Conservation (phyloP, 1,139 yeast species). For the Candida tetrigidarum region DNA sequence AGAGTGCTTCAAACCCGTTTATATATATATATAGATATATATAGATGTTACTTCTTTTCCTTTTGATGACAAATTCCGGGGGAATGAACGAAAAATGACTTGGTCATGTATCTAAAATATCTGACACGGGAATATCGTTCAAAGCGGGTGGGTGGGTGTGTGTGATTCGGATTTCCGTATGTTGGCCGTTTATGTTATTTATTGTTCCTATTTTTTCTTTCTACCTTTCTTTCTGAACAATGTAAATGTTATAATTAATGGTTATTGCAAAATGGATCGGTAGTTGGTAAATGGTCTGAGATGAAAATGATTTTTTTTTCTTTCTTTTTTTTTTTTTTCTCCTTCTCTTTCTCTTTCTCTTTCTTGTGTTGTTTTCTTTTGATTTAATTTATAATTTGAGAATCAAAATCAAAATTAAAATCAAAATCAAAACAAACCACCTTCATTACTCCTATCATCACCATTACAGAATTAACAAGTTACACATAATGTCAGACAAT, state of each 20-base stretch:
- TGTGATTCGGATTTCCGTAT: background rate
- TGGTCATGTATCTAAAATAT: background rate
- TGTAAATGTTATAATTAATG: background rate
- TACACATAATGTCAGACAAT: background rate
- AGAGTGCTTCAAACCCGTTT: no score
- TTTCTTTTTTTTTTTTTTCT: background rate
- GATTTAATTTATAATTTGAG: no score
- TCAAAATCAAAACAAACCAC: constrained; percentile 1
- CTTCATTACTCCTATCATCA: background rate
- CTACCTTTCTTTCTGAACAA: background rate
- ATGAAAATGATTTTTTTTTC: background rate
- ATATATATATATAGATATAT: no score
- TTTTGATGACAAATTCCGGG: constrained; percentile 3
- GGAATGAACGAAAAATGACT: background rate
- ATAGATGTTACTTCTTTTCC: no score
- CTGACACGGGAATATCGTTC: background rate
- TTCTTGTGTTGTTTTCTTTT: background rate
- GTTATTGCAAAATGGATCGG: background rate
- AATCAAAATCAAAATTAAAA: background rate
- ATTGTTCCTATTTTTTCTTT: no score
- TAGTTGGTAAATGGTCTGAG: background rate
- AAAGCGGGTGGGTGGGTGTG: background rate
- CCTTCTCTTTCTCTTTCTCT: background rate
- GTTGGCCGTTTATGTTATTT: no score
- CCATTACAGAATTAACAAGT: background rate